Conservation (phyloP, 305 asterid species). For the Withania somnifera region DNA sequence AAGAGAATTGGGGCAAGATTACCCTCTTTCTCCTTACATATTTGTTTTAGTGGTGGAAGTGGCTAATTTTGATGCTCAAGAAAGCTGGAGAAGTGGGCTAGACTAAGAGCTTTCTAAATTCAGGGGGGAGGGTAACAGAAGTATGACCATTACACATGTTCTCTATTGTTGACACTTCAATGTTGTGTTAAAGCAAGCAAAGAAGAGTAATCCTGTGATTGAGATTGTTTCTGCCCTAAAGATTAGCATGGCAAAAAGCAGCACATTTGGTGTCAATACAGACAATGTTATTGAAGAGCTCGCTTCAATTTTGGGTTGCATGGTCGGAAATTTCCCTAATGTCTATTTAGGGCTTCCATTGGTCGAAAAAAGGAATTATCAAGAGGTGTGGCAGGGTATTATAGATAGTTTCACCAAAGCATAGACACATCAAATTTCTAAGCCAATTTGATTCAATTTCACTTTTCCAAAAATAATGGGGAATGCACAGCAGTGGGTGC, state of each 20-base stretch:
- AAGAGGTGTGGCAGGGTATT: too few relatives aligned
- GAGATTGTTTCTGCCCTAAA: neutral
- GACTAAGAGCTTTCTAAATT: neutral
- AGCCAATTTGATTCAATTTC: neutral
- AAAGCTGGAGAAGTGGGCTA: neutral
- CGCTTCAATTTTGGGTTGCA: too few relatives aligned
- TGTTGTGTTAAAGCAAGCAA: neutral
- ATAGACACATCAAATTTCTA: too few relatives aligned
- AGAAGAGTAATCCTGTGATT: neutral
- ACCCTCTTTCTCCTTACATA: neutral
- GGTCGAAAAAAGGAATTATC: too few relatives aligned
- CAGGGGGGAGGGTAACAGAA: neutral
- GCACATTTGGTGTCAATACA: neutral
- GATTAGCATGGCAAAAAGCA: neutral
- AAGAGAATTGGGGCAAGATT: neutral
- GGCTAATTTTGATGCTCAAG: neutral
- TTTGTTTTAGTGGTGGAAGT: neutral
- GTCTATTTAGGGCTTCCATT: too few relatives aligned
- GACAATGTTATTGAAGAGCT: too few relatives aligned
- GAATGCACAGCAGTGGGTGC: neutral
- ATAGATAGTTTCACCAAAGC: too few relatives aligned
- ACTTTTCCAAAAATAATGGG: neutral
- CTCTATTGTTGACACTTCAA: neutral
- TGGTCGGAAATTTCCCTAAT: too few relatives aligned
- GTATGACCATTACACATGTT: neutral